phyloP scores from a whole-genome alignment of 2,329 filamentous ascomycete genomes.

The Chaetoscypha palmicola region DNA sequence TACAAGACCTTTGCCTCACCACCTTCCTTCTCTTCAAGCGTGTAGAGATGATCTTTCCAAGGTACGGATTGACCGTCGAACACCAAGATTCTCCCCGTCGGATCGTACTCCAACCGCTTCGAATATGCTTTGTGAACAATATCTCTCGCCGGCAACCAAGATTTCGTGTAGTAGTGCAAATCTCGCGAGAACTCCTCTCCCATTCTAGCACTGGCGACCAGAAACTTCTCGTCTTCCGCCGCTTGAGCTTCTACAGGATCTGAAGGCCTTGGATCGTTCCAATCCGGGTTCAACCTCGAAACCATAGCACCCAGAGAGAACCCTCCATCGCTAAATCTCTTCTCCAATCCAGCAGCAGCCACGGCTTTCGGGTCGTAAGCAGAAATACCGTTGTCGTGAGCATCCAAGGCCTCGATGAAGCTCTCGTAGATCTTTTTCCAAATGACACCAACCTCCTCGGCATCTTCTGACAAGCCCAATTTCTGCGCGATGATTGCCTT shows the following conservation, averaged over 20 bases:
- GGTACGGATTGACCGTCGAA: slow-evolving; percentile 72
- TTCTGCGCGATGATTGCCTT: slow-evolving; percentile 69
- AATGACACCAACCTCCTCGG: slow-evolving; percentile 63
- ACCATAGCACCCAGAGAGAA: slow-evolving; percentile 84
- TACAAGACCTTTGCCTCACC: slow-evolving; percentile 62
- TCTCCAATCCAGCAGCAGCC: slow-evolving; percentile 63
- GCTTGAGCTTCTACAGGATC: slow-evolving; percentile 56
- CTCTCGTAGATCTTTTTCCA: slow-evolving; percentile 86
- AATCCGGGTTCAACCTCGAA: slow-evolving; percentile 68
- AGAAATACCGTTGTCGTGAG: slow-evolving; percentile 92
- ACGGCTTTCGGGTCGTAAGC: slow-evolving; percentile 68
- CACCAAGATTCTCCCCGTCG: slow-evolving; percentile 72
- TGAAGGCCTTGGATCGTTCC: slow-evolving; percentile 58
- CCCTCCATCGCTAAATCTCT: slow-evolving; percentile 75
- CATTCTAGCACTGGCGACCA: slow-evolving; percentile 70
- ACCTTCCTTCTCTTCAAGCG: slow-evolving; percentile 60
- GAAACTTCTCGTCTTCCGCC: slow-evolving; percentile 76
- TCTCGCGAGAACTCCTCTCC: slow-evolving; percentile 82
- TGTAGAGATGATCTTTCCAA: slow-evolving; percentile 96
- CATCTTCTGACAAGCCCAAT: slow-evolving; percentile 53
- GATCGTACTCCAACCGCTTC: slow-evolving; percentile 59
- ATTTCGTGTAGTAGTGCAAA: slow-evolving; percentile 64
- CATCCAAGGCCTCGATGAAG: slow-evolving; percentile 94
- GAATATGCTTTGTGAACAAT: slow-evolving; percentile 72
- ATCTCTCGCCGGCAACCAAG: slow-evolving; percentile 83